Evolutionary conservation across 2,329 filamentous ascomycete species (phyloP).

Genomic region (Thermothelomyces thermophilus): DNA sequence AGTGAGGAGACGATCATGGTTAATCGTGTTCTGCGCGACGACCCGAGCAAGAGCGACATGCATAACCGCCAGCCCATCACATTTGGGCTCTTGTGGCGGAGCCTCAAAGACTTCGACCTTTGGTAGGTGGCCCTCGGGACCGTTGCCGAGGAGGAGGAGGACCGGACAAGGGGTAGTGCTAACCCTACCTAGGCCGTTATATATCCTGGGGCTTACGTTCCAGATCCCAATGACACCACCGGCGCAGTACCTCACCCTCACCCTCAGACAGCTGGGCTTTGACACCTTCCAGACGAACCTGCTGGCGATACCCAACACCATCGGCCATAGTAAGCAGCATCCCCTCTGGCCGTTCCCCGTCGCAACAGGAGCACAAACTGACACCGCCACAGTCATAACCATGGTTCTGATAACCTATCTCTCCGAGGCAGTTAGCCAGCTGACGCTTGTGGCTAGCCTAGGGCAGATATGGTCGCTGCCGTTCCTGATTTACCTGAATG

Average conservation of each 20-base stretch:
- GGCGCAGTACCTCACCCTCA: conserved; percentile 52
- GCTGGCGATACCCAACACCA: conserved; percentile 50
- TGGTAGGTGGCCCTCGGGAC: conserved; percentile 23
- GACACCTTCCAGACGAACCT: conserved; percentile 56
- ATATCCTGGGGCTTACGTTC: conserved; percentile 46
- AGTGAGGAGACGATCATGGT: conserved; percentile 55
- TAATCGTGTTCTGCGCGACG: conserved; percentile 52
- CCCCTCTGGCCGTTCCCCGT: neutral
- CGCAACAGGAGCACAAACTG: neutral
- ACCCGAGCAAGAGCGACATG: conserved; percentile 54
- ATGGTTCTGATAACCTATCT: conserved; percentile 35
- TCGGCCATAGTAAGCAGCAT: conserved; percentile 27
- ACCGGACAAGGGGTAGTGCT: neutral
- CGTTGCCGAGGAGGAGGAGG: neutral
- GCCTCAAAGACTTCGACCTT: conserved; percentile 44
- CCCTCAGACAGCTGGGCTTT: conserved; percentile 51
- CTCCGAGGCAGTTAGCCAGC: conserved; percentile 41
- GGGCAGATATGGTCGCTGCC: conserved; percentile 55
- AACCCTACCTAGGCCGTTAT: conserved; percentile 36
- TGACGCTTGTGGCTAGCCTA: conserved; percentile 42
- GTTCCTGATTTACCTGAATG: conserved; percentile 46
- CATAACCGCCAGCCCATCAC: conserved; percentile 54
- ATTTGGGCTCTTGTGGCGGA: conserved; percentile 42
- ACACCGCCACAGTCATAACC: conserved; percentile 27
- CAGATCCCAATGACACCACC: conserved; percentile 47